phyloP scores from a whole-genome alignment of 768 basidiomycete genomes.

The Lactarius evosmus region DNA sequence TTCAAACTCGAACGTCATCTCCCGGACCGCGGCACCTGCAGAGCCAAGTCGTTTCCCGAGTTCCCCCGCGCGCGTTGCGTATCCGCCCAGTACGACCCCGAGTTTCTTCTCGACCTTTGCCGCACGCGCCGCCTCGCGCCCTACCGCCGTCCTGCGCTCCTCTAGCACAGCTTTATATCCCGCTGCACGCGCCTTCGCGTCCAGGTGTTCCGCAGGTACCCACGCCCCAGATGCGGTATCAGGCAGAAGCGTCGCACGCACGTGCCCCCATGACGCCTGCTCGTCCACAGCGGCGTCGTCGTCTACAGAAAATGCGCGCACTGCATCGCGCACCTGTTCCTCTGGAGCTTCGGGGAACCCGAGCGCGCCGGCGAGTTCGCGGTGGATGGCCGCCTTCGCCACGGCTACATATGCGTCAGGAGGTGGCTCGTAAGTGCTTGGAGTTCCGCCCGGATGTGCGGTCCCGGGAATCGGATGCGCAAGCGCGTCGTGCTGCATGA shows the following conservation, averaged over 20 bases:
- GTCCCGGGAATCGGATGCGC: constrained; percentile 88
- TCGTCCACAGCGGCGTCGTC: constrained; percentile 62
- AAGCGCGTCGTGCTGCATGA: constrained; percentile 87
- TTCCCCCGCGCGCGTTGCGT: constrained; percentile 69
- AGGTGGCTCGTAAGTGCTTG: constrained; percentile 70
- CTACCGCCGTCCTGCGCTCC: constrained; percentile 65
- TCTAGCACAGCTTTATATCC: constrained; percentile 64
- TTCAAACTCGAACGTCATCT: constrained; percentile 65
- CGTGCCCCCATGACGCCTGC: constrained; percentile 65
- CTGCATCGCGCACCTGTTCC: constrained; percentile 73
- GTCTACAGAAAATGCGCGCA: constrained; percentile 50
- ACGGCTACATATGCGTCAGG: constrained; percentile 66
- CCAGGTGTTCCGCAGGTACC: constrained; percentile 63
- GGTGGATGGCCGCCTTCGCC: constrained; percentile 70
- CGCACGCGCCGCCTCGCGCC: constrained; percentile 75
- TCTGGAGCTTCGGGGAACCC: constrained; percentile 84
- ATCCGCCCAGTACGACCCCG: constrained; percentile 83
- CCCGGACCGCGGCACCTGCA: constrained; percentile 68
- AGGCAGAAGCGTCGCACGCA: constrained; percentile 61
- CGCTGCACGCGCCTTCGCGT: constrained; percentile 53
- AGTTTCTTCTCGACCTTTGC: constrained; percentile 91
- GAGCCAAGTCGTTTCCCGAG: constrained; percentile 60
- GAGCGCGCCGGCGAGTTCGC: constrained; percentile 73
- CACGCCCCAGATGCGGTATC: constrained; percentile 55
- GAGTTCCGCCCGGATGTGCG: constrained; percentile 63